Percentiles rank a stretch among this genome's conserved stretches.
Conservation (phyloP, 2,329 filamentous ascomycete genomes). For the Exophiala aquamarina region DNA sequence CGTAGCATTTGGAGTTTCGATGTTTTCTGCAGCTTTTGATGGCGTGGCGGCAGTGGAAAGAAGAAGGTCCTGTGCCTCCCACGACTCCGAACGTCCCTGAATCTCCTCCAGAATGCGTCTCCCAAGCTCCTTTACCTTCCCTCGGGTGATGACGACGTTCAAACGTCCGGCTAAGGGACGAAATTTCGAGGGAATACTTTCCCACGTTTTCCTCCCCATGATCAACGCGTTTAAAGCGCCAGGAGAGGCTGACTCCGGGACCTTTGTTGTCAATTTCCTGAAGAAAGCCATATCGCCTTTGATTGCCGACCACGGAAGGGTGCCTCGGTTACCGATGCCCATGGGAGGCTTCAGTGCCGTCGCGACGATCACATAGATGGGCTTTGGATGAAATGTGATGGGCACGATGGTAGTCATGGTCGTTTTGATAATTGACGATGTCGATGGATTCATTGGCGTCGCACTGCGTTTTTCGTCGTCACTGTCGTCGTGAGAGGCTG, state of each 20-base stretch:
- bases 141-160: conserved; percentile 75
- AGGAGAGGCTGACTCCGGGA: conserved; percentile 23
- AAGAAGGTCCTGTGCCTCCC: conserved; percentile 1
- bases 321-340: conserved; percentile 79
- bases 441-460: conserved; percentile 5
- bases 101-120: conserved; percentile 38
- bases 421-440: conserved; percentile 22
- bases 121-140: conserved; percentile 32
- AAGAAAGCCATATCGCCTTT: conserved; percentile 95
- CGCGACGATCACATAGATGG: conserved; percentile 30
- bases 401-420: conserved; percentile 19
- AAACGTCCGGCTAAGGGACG: conserved; percentile 76
- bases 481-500: conserved; percentile 1
- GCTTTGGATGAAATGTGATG: conserved; percentile 21
- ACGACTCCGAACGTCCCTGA: conserved; percentile 25
- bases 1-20: neutral
- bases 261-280: conserved; percentile 71
- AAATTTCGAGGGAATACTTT: conserved; percentile 76
- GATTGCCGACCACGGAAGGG: conserved; percentile 84
- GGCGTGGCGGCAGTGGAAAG: neutral
- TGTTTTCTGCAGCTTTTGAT: neutral
- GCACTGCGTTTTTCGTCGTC: conserved; percentile 6
- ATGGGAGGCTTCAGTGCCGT: conserved; percentile 73
- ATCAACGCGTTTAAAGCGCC: conserved; percentile 69
- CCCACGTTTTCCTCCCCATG: conserved; percentile 98